These are phyloP conservation scores for Potentilla sterilis DNA, from an alignment of 306 rosid species.

Conservation along the genomic window DNA sequence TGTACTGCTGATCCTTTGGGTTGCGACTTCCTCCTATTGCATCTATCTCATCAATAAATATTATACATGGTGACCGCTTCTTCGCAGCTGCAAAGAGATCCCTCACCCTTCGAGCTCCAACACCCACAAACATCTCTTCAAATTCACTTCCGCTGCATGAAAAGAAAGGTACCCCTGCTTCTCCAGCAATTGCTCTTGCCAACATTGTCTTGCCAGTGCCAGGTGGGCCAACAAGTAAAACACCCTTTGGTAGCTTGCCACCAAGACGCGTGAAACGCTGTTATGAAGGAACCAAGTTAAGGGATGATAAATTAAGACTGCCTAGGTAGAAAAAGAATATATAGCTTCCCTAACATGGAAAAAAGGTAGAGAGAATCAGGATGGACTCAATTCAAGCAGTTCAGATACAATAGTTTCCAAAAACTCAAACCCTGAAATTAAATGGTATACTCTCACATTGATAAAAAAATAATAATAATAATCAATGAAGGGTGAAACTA, in stretches of 20 bases:
- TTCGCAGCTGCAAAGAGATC: conserved; percentile 89
- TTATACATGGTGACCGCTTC: conserved; percentile 84
- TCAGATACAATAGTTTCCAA: neutral
- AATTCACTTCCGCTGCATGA: conserved; percentile 95
- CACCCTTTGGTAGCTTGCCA: conserved; percentile 95
- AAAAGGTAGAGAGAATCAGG: neutral
- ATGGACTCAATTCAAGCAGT: neutral
- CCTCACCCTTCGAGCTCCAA: conserved; percentile 95
- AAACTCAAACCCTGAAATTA: neutral
- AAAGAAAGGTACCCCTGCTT: conserved; percentile 96
- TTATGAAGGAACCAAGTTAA: conserved; percentile 28
- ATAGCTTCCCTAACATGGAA: neutral
- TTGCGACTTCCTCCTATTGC: conserved; percentile 90
- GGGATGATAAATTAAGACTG: conserved; percentile 1
- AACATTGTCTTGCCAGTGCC: conserved; percentile 97
- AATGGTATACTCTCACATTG: neutral
- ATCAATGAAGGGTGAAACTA: neutral
- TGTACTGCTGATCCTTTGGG: conserved; percentile 70
- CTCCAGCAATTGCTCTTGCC: conserved; percentile 97
- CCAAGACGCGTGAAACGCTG: conserved; percentile 98
- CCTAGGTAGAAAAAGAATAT: neutral
- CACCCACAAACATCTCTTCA: conserved; percentile 95
- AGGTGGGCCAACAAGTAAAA: conserved; percentile 93
- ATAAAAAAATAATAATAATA: neutral
- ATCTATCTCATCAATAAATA: conserved; percentile 94